These are phyloP conservation scores for Dictyostelium brefeldianum DNA, from an alignment of 78 protist genomes.

Conservation along the genomic window DNA sequence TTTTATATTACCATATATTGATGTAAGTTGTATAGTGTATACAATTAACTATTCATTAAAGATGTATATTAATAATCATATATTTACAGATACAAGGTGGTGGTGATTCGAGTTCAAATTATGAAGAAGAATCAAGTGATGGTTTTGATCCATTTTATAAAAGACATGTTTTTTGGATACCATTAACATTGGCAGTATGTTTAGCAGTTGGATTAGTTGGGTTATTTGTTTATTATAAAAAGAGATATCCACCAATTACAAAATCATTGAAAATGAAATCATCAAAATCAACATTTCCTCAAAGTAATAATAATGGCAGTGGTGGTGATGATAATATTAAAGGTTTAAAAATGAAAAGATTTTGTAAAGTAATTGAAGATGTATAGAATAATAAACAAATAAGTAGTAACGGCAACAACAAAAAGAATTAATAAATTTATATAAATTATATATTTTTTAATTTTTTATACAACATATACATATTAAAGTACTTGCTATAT, in stretches of 20 bases:
- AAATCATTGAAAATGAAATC: slow-evolving; percentile 10
- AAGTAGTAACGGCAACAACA: too few relatives aligned
- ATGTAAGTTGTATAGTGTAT: background rate
- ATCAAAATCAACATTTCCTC: background rate
- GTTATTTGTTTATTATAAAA: background rate
- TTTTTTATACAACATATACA: too few relatives aligned
- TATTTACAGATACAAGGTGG: background rate
- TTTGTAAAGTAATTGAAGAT: background rate
- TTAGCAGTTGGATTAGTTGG: background rate
- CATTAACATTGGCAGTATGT: background rate
- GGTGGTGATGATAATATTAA: background rate
- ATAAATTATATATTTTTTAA: too few relatives aligned
- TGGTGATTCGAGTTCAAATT: slow-evolving; percentile 2
- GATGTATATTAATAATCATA: background rate
- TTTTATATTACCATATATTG: slow-evolving; percentile 6
- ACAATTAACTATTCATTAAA: background rate
- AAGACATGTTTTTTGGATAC: slow-evolving; percentile 24
- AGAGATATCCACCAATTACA: slow-evolving; percentile 5
- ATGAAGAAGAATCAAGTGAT: too few relatives aligned
- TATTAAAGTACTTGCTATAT: too few relatives aligned
- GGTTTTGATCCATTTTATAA: slow-evolving; percentile 8
- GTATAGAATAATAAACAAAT: background rate
- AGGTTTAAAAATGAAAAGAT: background rate
- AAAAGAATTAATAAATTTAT: too few relatives aligned
- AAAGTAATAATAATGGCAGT: background rate